Conservation (phyloP, 495 filamentous ascomycete species). For the Amniculicola lignicola region DNA sequence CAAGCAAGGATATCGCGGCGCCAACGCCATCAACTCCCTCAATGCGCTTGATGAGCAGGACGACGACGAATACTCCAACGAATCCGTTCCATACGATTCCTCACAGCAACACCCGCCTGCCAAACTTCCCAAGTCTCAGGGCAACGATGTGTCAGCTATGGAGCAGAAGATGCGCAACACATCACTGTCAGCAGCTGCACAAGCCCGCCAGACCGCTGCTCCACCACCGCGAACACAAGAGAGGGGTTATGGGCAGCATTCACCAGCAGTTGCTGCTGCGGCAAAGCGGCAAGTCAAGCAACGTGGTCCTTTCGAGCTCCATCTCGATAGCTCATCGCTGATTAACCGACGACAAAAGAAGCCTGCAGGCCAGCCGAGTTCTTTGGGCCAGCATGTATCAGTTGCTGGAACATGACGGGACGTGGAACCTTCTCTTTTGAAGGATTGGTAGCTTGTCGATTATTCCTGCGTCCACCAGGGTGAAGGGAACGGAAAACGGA, state of each 20-base stretch:
- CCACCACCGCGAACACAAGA: conserved; percentile 46
- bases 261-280: conserved; percentile 69
- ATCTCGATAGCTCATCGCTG: conserved; percentile 81
- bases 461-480: too few species aligned
- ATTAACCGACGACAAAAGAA: conserved; percentile 71
- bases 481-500: too few species aligned
- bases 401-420: conserved; percentile 14
- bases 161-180: conserved; percentile 83
- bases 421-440: not conserved
- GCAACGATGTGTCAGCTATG: conserved; percentile 67
- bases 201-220: conserved; percentile 47
- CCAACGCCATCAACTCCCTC: conserved; percentile 52
- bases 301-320: conserved; percentile 82
- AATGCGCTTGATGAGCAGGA: conserved; percentile 66
- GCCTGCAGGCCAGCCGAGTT: conserved; percentile 36
- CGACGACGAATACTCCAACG: conserved; percentile 59
- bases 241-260: conserved; percentile 79
- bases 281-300: conserved; percentile 72
- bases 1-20: conserved; percentile 66
- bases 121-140: conserved; percentile 66
- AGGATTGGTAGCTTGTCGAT: conserved; percentile 20
- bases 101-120: conserved; percentile 51
- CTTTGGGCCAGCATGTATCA: conserved; percentile 32
- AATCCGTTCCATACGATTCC: conserved; percentile 50
- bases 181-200: conserved; percentile 62